phyloP scores from a whole-genome alignment of 148 eudicot genomes.

The Linanthus parryae region DNA sequence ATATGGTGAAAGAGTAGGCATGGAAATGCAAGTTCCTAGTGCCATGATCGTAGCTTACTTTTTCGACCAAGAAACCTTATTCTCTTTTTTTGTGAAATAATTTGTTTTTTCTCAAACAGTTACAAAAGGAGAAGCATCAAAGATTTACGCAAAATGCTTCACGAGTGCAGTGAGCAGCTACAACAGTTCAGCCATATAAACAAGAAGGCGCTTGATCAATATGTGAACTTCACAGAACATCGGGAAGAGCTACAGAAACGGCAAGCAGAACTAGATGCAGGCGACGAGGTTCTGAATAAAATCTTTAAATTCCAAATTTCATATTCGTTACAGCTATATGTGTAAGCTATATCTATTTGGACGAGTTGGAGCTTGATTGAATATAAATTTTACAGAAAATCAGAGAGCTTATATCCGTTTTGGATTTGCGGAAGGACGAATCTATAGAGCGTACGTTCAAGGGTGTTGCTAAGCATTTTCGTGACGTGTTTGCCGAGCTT shows the following conservation, averaged over 20 bases:
- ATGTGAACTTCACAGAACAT: slow-evolving; percentile 95
- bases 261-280: slow-evolving; percentile 94
- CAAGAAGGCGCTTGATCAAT: slow-evolving; percentile 98
- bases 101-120: slow-evolving; percentile 32
- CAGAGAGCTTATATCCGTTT: slow-evolving; percentile 70
- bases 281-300: slow-evolving; percentile 99
- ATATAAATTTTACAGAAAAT: no score
- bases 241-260: slow-evolving; percentile 93
- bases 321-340: no score
- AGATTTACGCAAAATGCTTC: slow-evolving; percentile 86
- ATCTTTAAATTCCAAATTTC: no score
- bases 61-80: no score
- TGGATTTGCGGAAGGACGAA: slow-evolving; percentile 95
- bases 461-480: slow-evolving; percentile 97
- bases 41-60: no score
- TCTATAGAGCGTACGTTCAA: slow-evolving; percentile 97
- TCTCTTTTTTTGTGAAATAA: no score
- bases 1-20: no score
- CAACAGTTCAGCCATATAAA: slow-evolving; percentile 97
- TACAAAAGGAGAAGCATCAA: slow-evolving; percentile 66
- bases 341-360: no score
- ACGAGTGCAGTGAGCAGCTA: slow-evolving; percentile 89
- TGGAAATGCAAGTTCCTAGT: no score
- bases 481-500: slow-evolving; percentile 95
- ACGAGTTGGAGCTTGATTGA: no score